Evolutionary conservation across 768 basidiomycete genomes (phyloP), one percentile per base, ranked within the genome.

Genomic region (Mycena capillaripes): DNA sequence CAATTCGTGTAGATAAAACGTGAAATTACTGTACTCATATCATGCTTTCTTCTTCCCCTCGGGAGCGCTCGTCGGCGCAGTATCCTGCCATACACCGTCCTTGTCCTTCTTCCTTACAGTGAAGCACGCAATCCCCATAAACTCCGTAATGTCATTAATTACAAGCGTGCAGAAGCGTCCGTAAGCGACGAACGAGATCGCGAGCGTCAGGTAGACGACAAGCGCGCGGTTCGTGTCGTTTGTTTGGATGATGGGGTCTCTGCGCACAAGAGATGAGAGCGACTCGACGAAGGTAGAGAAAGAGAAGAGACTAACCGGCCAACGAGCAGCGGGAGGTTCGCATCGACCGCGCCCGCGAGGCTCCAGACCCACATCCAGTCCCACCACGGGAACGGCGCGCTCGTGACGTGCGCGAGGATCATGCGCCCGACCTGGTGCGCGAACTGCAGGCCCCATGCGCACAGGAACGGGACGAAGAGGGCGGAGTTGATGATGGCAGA

Each of bases 121-220:
- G 78, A 98, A 96, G 84, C 96, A 98, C 1, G 96, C 97, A 76
- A 98, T 96, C 16, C 97, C 97, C 72, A 97, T 88, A 82, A 93
- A 93, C 70, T 96, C 90, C 67, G 96, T 97, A 82, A 98, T 95
- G 75, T 97, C 93, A 70, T 81, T 82, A 76, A 97, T 96, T 66
- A 97, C 95, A n/a, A 93, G 84, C 32, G 89, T 86, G 76, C 92
- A 93, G 81, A 97, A 97, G 52, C 93, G 88, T 29, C 86, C 90
- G 76, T 95, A 97, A 48, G 89, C 87, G 77, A 91, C 72, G 66
- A 95, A 80, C 4, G 96, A 93, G 40, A 96, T 76, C 2, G 85
- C 82, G 38, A 96, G 86, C 2, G 94, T 94, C 61, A 91, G 79
- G 79, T 87, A 91, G 60, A 99, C 90, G 76, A 97, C 93, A 40